Conservation (phyloP, 2,329 filamentous ascomycete genomes). For the Zymoseptoria ardabiliae region DNA sequence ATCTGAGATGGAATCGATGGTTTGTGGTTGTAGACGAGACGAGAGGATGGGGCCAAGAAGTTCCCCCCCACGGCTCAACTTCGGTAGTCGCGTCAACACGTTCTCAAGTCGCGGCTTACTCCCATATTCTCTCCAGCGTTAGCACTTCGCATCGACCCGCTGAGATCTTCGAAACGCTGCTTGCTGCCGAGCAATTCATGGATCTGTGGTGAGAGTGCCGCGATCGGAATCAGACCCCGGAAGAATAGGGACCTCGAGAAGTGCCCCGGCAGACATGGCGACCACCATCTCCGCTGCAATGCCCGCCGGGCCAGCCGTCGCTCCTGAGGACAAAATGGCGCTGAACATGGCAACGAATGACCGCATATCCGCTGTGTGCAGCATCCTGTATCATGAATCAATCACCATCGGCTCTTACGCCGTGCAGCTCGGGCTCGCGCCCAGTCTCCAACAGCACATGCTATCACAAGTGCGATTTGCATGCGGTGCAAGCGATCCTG, state of each 20-base stretch:
- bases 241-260: too few species aligned
- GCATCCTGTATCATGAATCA: background rate
- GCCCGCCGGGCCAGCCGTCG: too few species aligned
- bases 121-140: too few species aligned
- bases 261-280: too few species aligned
- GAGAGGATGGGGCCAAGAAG: background rate
- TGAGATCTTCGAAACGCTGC: too few species aligned
- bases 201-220: too few species aligned
- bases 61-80: background rate
- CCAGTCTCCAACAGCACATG: background rate
- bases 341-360: too few species aligned
- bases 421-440: background rate
- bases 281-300: too few species aligned
- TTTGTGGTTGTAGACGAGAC: background rate
- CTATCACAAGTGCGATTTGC: background rate
- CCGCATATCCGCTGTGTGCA: background rate
- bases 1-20: background rate
- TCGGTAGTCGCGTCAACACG: background rate
- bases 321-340: too few species aligned
- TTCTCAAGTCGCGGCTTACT: background rate
- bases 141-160: too few species aligned
- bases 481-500: background rate
- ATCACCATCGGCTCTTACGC: background rate
- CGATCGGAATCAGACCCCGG: too few species aligned
- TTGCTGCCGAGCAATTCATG: too few species aligned